phyloP scores from a whole-genome alignment of 805 yeast genomes.

The Zygosaccharomyces siamensis region DNA sequence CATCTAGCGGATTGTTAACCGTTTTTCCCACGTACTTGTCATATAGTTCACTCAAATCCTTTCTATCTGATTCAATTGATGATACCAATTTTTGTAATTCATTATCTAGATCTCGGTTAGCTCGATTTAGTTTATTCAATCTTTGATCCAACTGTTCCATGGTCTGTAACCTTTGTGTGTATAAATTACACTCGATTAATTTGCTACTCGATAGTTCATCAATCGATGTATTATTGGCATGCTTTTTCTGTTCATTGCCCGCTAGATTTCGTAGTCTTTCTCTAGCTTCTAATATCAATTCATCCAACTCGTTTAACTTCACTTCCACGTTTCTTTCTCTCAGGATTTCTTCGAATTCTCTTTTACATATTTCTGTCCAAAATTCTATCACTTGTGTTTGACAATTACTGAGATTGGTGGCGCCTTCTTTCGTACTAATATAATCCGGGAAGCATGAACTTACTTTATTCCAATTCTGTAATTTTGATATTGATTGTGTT shows the following conservation, averaged over 20 bases:
- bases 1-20: conserved; percentile 17
- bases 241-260: conserved; percentile 2
- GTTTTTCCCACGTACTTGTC: conserved; percentile 28
- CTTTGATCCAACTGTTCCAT: conserved; percentile 24
- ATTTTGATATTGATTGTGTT: conserved; percentile 45
- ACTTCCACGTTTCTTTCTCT: conserved; percentile 40
- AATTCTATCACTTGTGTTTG: conserved; percentile 48
- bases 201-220: conserved; percentile 26
- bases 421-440: conserved; percentile 44
- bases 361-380: conserved; percentile 45
- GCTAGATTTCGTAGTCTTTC: conserved; percentile 12
- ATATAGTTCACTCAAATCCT: conserved; percentile 31
- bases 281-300: conserved; percentile 37
- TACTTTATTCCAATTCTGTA: conserved; percentile 48
- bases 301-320: conserved; percentile 38
- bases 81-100: conserved; percentile 23
- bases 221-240: conserved; percentile 12
- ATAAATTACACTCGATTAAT: conserved; percentile 26
- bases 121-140: conserved; percentile 15
- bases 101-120: conserved; percentile 23
- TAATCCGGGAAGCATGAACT: conserved; percentile 52
- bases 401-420: conserved; percentile 43
- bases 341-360: conserved; percentile 53
- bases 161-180: conserved; percentile 21
- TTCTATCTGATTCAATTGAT: conserved; percentile 22